Evolutionary conservation across 106 monocot species (phyloP), one percentile per base, ranked within the genome.

Genomic region (Acorus gramineus): DNA sequence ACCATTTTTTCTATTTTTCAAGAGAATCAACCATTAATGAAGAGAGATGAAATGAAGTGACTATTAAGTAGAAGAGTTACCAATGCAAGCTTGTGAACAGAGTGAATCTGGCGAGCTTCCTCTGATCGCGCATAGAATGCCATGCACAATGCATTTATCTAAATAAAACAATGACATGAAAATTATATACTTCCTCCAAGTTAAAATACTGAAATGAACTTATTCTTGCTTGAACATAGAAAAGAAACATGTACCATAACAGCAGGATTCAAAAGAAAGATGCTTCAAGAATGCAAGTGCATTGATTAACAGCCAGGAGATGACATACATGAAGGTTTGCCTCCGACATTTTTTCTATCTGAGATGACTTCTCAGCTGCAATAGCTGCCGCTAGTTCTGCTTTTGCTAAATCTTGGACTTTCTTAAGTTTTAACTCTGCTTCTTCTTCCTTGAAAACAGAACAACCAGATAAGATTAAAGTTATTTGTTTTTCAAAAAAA

Each of bases 91-190:
- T 91, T 96, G 75, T 91, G 85, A 81, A 91, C 77, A 50, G 96
- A 87, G 71, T 87, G 82, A 74, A 65, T 87, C 66, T 91, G 90
- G 2, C 80, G 87, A 42, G 96, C 85, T 76, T 96, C 96, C 79
- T 96, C 96, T 47, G 96, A 96, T 72, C 96, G 80, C 67, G 96
- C 96, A 87, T 87, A 85, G 62, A 96, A 91, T 51, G 96, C 96
- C 96, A 96, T 96, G 76, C 87, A 96, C 62, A 96, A 72, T 3
- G 91, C 90, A 76, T 87, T 80, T 74, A 96, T 81, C 96, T 96
- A 59, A 28, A 28, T 11, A 58, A 62, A 14, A 69, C 0, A 69
- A 69, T 10, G 44, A 61, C 1, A 59, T 44, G 55, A n/a, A 68
- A 1, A 13, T 68, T 56, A 56, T 42, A 14, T 11, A 47, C 50